These are phyloP conservation scores for Candida railenensis DNA, from an alignment of 805 yeast genomes.

Conservation along the genomic window DNA sequence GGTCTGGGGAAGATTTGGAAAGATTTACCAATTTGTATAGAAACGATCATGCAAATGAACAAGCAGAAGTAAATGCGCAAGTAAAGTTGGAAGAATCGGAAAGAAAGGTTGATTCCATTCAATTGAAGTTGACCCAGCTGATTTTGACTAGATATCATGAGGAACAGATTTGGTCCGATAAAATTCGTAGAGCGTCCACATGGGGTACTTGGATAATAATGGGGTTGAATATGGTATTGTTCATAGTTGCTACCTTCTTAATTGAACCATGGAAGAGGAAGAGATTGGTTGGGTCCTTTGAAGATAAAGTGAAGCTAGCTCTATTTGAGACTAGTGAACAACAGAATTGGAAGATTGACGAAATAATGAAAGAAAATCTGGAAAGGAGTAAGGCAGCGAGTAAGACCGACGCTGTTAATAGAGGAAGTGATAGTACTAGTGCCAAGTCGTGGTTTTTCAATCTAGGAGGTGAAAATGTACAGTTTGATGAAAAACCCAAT, in stretches of 20 bases:
- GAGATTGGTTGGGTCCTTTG: conserved; percentile 79
- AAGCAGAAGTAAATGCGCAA: conserved; percentile 53
- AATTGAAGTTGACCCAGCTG: conserved; percentile 65
- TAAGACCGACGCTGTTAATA: background rate
- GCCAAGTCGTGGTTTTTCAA: background rate
- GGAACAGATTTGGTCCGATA: conserved; percentile 98
- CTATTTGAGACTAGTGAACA: conserved; percentile 13
- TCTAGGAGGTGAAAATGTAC: background rate
- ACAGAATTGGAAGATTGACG: conserved; percentile 6
- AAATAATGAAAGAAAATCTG: background rate
- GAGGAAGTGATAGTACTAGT: background rate
- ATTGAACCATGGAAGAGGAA: conserved; percentile 94
- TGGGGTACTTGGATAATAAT: conserved; percentile 94
- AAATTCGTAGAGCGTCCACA: conserved; percentile 88
- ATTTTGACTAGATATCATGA: conserved; percentile 90
- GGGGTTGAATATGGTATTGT: conserved; percentile 80
- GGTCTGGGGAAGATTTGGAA: conserved; percentile 81
- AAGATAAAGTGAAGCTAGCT: conserved; percentile 63
- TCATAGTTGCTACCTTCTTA: conserved; percentile 77
- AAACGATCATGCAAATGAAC: conserved; percentile 74
- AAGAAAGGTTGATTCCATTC: conserved; percentile 62
- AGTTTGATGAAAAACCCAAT: too few species aligned
- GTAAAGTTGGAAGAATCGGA: conserved; percentile 54
- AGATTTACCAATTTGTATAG: conserved; percentile 78
- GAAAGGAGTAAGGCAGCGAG: background rate